These are phyloP conservation scores for Phanerochaete carnosa DNA, from an alignment of 768 basidiomycete species.

Conservation along the genomic window DNA sequence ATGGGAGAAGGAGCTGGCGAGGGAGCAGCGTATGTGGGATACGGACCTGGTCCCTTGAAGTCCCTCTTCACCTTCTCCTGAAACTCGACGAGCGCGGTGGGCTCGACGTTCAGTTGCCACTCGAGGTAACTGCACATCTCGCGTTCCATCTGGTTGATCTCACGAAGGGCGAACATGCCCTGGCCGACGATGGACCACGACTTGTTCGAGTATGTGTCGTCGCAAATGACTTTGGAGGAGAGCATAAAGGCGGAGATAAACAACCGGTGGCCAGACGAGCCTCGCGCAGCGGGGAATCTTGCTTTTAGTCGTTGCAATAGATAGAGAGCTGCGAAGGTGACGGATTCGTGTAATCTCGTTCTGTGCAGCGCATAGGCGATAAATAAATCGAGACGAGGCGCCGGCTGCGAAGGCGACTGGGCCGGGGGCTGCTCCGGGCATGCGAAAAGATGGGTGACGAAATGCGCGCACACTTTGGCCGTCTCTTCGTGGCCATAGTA, in stretches of 20 bases:
- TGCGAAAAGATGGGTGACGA: slow-evolving; percentile 81
- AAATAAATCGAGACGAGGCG: slow-evolving; percentile 65
- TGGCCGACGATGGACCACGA: slow-evolving; percentile 64
- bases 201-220: slow-evolving; percentile 70
- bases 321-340: slow-evolving; percentile 61
- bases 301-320: slow-evolving; percentile 82
- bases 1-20: slow-evolving; percentile 35
- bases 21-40: slow-evolving; percentile 60
- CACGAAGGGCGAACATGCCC: slow-evolving; percentile 65
- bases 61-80: slow-evolving; percentile 58
- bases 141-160: slow-evolving; percentile 96
- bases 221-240: slow-evolving; percentile 70
- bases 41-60: slow-evolving; percentile 52
- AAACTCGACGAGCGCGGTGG: slow-evolving; percentile 55
- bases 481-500: slow-evolving; percentile 76
- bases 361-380: slow-evolving; percentile 88
- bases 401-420: slow-evolving; percentile 32
- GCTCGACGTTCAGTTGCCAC: slow-evolving; percentile 83
- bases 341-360: slow-evolving; percentile 56
- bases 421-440: slow-evolving; percentile 79
- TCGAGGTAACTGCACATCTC: slow-evolving; percentile 94
- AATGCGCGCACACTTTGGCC: slow-evolving; percentile 68
- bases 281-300: slow-evolving; percentile 88
- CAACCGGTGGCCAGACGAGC: slow-evolving; percentile 85
- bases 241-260: slow-evolving; percentile 96